phyloP scores from a whole-genome alignment of 1,284 basidiomycete species.

The Ganoderma boninense region DNA sequence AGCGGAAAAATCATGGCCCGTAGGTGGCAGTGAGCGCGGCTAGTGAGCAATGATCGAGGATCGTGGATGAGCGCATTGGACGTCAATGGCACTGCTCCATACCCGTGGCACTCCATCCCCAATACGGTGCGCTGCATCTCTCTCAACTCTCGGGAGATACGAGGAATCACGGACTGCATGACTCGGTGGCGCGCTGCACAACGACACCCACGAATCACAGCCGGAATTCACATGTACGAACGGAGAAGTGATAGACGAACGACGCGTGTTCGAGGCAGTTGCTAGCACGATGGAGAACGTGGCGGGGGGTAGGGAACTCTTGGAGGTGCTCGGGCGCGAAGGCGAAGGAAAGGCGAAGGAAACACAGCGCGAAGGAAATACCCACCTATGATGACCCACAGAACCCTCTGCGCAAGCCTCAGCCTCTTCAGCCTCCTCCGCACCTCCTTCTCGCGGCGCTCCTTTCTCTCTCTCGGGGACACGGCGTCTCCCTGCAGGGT shows the following conservation, averaged over 20 bases:
- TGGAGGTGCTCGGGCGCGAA: not conserved
- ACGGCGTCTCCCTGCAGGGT: slow-evolving; percentile 52
- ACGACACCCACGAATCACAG: not conserved
- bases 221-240: not conserved
- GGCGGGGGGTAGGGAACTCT: not conserved
- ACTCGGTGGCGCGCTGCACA: no score
- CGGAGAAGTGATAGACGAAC: not conserved
- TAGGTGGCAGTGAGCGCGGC: not conserved
- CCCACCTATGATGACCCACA: slow-evolving; percentile 62
- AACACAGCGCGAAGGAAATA: slow-evolving; percentile 16
- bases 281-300: not conserved
- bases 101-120: not conserved
- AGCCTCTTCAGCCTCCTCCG: slow-evolving; percentile 53
- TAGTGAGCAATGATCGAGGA: slow-evolving; percentile 1
- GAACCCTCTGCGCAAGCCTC: slow-evolving; percentile 44
- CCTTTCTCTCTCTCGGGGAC: slow-evolving; percentile 50
- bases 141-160: not conserved
- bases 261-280: not conserved
- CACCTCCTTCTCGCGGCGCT: slow-evolving; percentile 44
- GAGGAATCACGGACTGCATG: not conserved
- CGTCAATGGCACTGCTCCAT: not conserved
- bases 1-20: not conserved
- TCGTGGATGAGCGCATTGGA: not conserved
- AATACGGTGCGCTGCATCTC: not conserved
- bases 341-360: no score